Base-by-base conservation (phyloP, 106 monocot species). In the Dactylorhiza incarnata region DNA sequence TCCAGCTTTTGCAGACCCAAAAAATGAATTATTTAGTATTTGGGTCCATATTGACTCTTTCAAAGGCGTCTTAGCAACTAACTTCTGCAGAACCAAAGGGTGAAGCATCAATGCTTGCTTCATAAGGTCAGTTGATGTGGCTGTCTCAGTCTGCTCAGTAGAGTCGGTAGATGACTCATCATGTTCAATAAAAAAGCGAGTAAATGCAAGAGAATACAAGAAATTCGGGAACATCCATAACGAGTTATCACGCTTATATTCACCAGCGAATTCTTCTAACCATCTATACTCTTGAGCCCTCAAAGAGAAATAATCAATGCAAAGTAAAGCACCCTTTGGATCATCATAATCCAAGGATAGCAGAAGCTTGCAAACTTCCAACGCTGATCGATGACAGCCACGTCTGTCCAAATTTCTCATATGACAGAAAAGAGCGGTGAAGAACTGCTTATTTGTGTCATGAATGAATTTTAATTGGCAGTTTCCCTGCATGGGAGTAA, bases 101-200 rank as follows among this genome's bases (percentile, higher is more conserved):
- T 99, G 99, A 78, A 99, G 89, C 94, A 99, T 88, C 74, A 99
- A 85, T 1, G 99, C 99, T 79, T 94, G 99, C 71, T 90, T 99
- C 99, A 94, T 94, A 66, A 94, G 89, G 83, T 94, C 94, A 66
- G 37, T 68, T 29, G 99, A 83, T 16, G 83, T 77, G 9, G 94
- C 77, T 67, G 87, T 99, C 29, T 94, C 94, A 45, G 59, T 56
- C 76, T 80, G 19, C 14, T 13, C 37, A 26, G 12, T 19, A 23
- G 37, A 68, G 48, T 81, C 71, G 49, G 45, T 61, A 46, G 63
- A 55, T 58, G 81, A 43, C 58, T 48, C 72, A 58, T 90, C 85
- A 19, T 54, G 76, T 72, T 99, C 99, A 17, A 91, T 70, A 84
- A 90, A 92, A 63, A 87, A 92, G 20, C 90, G 87, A 62, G 81